These are phyloP conservation scores for Fraxinus sp. DNA, from an alignment of 305 asterid species.

Conservation along the genomic window DNA sequence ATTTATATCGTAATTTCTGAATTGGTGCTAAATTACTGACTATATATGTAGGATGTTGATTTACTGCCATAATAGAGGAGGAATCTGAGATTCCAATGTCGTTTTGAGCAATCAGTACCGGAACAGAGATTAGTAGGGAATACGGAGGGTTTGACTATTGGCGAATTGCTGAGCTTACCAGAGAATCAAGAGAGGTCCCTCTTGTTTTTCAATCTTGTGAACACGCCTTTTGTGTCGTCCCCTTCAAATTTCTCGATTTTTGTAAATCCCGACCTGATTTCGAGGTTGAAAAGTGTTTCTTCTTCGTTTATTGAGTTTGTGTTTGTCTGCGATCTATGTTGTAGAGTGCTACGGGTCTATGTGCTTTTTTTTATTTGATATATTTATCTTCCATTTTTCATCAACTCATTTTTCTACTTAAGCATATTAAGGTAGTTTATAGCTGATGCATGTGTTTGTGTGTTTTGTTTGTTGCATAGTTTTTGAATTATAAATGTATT, in stretches of 20 bases:
- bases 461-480: neutral
- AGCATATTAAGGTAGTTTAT: neutral
- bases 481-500: neutral
- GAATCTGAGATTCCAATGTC: constrained; percentile 42
- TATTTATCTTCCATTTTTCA: too few relatives aligned
- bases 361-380: too few relatives aligned
- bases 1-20: neutral
- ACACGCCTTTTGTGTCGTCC: constrained; percentile 31
- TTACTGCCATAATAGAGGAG: constrained; percentile 68
- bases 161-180: constrained; percentile 56
- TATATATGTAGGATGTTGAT: constrained; percentile 63
- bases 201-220: constrained; percentile 59
- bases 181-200: constrained; percentile 72
- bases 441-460: neutral
- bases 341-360: too few relatives aligned
- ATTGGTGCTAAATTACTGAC: neutral
- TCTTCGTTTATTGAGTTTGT: neutral
- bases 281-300: constrained; percentile 60
- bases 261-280: constrained; percentile 48
- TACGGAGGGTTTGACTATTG: constrained; percentile 58
- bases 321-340: neutral
- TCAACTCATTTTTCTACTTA: neutral
- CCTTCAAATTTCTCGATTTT: constrained; percentile 55
- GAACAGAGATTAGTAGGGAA: constrained; percentile 27
- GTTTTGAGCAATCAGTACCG: constrained; percentile 30